These are phyloP conservation scores for Phanerochaete sordida DNA, from an alignment of 768 basidiomycete genomes.

Conservation along the genomic window DNA sequence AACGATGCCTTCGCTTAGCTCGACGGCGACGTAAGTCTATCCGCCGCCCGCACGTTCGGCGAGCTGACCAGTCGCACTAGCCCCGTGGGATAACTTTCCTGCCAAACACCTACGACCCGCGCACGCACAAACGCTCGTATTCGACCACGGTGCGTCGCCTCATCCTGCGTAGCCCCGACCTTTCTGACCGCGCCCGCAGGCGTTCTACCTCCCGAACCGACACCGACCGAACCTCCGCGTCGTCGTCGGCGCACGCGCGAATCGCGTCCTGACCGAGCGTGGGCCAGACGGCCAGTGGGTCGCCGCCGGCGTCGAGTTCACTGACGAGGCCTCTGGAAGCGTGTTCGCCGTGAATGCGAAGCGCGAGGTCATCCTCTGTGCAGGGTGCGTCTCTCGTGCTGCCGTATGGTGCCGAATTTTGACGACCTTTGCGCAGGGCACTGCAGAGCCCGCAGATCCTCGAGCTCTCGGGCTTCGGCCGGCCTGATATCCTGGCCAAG, in stretches of 20 bases:
- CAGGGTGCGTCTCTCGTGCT: conserved; percentile 9
- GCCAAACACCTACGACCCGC: conserved; percentile 11
- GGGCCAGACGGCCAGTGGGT: not conserved
- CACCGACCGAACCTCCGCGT: conserved; percentile 13
- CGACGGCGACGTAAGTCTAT: conserved; percentile 17
- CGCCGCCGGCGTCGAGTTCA: conserved; percentile 9
- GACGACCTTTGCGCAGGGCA: conserved; percentile 25
- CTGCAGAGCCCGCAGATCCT: conserved; percentile 45
- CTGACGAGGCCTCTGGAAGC: not conserved
- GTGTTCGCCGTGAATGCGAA: conserved; percentile 4
- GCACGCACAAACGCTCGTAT: conserved; percentile 10
- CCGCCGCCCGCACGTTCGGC: not conserved
- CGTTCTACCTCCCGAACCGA: conserved; percentile 13
- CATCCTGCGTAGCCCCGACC: no score
- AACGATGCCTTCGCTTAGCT: conserved; percentile 3
- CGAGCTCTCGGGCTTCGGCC: conserved; percentile 48
- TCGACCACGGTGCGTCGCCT: conserved; percentile 7
- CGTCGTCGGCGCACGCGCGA: conserved; percentile 5
- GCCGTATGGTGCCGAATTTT: no score
- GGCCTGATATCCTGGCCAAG: conserved; percentile 26
- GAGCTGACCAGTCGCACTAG: not conserved
- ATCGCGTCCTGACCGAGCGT: conserved; percentile 4
- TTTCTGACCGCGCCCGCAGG: not conserved
- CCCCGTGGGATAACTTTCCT: conserved; percentile 4
- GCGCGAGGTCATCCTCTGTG: conserved; percentile 8